Evolutionary conservation across 148 eudicot species (phyloP), one percentile per base, ranked within the genome.

Genomic region (Diospyros lotus): DNA sequence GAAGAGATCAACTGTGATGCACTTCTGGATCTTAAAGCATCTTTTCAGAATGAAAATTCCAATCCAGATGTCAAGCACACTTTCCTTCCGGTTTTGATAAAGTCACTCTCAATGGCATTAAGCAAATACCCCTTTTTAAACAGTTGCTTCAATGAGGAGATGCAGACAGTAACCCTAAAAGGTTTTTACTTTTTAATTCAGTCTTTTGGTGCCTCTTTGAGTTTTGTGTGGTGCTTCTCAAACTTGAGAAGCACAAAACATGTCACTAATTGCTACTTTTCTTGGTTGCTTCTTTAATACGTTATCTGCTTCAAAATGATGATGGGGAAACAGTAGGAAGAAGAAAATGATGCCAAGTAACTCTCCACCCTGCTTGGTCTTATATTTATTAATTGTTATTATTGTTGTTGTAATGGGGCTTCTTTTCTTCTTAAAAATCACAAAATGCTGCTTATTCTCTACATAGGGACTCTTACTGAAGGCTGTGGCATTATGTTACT

Each of bases 41-140:
- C 91, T 50, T 89, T 93, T 76, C 92, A 96, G 72, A 89, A 71
- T 38, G 86, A 81, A 78, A 91, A 89, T 79, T 68, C 94, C 51
- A 97, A 93, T 84, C 93, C 97, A 75, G 79, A 79, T 80, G 83
- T 96, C 69, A 96, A 93, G 82, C 85, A 89, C 76, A 96, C 97
- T 53, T 95, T 88, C 81, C 98, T 95, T 81, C 98, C 98, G 28
- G 68, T 88, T 73, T 69, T 95, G 80, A 91, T 92, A 59, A 92
- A 95, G 83, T 84, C 98, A 11, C 88, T 92, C 42, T 95, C 98
- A 54, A 80, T 84, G 91, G 98, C 96, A 39, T 58, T 95, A 81
- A 83, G 74, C 77, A 90, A 83, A 84, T 82, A 84, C 73, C 97
- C 98, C 39, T 69, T 86, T 71, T 44, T 95, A 64, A 96, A 96